Evolutionary conservation across 257 asterid genomes (phyloP), one percentile per base, ranked within the genome.

Genomic region (Petunia axillaris): DNA sequence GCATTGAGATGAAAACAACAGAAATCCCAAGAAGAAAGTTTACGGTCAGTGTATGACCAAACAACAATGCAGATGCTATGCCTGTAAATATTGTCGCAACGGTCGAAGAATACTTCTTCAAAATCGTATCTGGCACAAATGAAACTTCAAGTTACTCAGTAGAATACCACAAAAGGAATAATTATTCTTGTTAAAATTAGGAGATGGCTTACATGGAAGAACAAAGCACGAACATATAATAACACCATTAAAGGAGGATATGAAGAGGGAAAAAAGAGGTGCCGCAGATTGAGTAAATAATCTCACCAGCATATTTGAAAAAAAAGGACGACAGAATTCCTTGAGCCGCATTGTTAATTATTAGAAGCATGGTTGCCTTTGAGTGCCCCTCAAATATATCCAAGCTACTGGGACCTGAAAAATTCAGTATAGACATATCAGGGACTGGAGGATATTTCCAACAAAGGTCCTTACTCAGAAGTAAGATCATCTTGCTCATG

Each of bases 11-110:
- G 87, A 96, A 96, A 66, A 96, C 98, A 81, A 94, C 94, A 39
- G 99, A 92, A 88, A 96, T 96, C 89, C 99, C 99, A 58, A 96
- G 81, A 84, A 96, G 76, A 85, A 96, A 96, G 86, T 96, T 96
- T 85, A 94, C 84, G 83, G 98, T 96, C 91, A 96, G 86, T 15
- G 88, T 86, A 86, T 96, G 99, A 77, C 98, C 99, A 87, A 96
- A 94, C 87, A 96, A 64, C 52, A 82, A 91, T 25, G 99, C 99
- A 78, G 99, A 94, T 78, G 99, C 98, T 82, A 96, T 89, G 87
- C 99, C 98, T 4, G 99, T 96, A 89, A 96, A 96, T 85, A 96
- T 96, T 48, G 99, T 96, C 64, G 99, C 99, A n/a, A 96, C 98
- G 38, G 99, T 96, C 4, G 98, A 95, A n/a, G 98, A 95, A 85